These are phyloP conservation scores for Alternaria longipes DNA, from an alignment of 2,329 filamentous ascomycete genomes.

Conservation along the genomic window DNA sequence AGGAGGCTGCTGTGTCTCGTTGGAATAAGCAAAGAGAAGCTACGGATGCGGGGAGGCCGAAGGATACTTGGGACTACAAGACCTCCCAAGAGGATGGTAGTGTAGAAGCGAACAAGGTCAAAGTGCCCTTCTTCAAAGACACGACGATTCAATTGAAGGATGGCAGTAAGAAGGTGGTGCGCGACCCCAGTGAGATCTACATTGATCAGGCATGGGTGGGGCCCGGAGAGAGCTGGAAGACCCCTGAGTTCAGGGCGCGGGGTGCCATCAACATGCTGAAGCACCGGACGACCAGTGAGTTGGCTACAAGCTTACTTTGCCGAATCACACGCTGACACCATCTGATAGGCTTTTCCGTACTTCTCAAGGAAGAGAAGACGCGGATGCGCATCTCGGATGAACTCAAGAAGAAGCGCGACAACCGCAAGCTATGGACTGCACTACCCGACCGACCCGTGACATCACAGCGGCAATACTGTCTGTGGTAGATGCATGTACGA, in stretches of 20 bases:
- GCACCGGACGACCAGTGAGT: conserved; percentile 77
- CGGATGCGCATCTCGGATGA: conserved; percentile 83
- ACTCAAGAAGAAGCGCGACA: conserved; percentile 76
- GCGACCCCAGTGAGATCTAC: conserved; percentile 84
- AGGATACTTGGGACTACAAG: conserved; percentile 23
- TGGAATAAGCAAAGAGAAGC: conserved; percentile 30
- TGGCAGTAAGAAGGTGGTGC: conserved; percentile 74
- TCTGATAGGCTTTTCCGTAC: conserved; percentile 72
- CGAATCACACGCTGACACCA: background rate
- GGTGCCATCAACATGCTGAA: conserved; percentile 74
- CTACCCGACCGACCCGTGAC: conserved; percentile 86
- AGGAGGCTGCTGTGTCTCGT: conserved; percentile 27
- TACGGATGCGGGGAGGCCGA: conserved; percentile 21
- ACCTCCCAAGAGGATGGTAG: conserved; percentile 19
- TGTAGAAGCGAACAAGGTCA: conserved; percentile 10
- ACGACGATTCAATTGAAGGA: conserved; percentile 76
- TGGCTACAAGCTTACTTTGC: conserved; percentile 35
- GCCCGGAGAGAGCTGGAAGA: conserved; percentile 63
- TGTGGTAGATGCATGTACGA: conserved; percentile 70
- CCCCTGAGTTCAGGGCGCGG: conserved; percentile 77
- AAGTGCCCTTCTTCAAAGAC: conserved; percentile 44
- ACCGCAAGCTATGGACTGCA: conserved; percentile 84
- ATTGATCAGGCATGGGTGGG: conserved; percentile 94
- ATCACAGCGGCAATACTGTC: conserved; percentile 87
- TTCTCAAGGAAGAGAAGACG: conserved; percentile 94